These are phyloP conservation scores for Fomitopsis palustris DNA, from an alignment of 1,284 basidiomycete genomes.

Conservation along the genomic window DNA sequence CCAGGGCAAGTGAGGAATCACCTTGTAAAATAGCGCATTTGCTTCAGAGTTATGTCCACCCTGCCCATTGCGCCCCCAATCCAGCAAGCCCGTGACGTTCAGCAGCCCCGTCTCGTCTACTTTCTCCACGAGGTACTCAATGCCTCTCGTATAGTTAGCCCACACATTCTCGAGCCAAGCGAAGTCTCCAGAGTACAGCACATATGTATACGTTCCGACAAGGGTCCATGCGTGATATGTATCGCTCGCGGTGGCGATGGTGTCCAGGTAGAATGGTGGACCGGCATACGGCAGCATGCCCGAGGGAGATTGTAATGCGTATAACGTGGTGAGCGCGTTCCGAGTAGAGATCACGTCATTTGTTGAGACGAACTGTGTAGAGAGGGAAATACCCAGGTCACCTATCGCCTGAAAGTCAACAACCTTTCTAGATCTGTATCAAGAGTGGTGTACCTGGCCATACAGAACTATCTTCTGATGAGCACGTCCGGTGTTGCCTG, in stretches of 20 bases:
- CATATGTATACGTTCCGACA: conserved; percentile 42
- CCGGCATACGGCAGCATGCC: conserved; percentile 56
- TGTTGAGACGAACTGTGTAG: conserved; percentile 57
- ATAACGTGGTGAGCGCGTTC: conserved; percentile 57
- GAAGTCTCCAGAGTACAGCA: conserved; percentile 43
- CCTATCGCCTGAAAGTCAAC: conserved; percentile 26
- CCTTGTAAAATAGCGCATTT: conserved; percentile 46
- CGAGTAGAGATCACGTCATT: conserved; percentile 51
- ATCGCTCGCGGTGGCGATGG: conserved; percentile 38
- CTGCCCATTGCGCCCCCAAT: conserved; percentile 47
- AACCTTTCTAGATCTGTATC: neutral
- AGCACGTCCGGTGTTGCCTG: neutral
- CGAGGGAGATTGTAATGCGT: conserved; percentile 47
- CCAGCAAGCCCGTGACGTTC: conserved; percentile 42
- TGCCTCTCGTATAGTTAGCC: conserved; percentile 47
- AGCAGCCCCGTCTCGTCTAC: conserved; percentile 44
- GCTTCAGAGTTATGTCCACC: conserved; percentile 46
- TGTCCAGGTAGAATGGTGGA: conserved; percentile 49
- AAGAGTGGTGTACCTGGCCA: conserved; percentile 42
- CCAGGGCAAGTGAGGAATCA: conserved; percentile 11
- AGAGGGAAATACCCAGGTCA: conserved; percentile 62
- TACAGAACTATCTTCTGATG: conserved; percentile 47
- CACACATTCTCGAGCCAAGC: conserved; percentile 41
- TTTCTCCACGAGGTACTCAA: conserved; percentile 40
- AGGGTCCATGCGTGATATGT: conserved; percentile 46